These are phyloP conservation scores for Orbilia quercus DNA, from an alignment of 2,329 filamentous ascomycete species.

Conservation along the genomic window DNA sequence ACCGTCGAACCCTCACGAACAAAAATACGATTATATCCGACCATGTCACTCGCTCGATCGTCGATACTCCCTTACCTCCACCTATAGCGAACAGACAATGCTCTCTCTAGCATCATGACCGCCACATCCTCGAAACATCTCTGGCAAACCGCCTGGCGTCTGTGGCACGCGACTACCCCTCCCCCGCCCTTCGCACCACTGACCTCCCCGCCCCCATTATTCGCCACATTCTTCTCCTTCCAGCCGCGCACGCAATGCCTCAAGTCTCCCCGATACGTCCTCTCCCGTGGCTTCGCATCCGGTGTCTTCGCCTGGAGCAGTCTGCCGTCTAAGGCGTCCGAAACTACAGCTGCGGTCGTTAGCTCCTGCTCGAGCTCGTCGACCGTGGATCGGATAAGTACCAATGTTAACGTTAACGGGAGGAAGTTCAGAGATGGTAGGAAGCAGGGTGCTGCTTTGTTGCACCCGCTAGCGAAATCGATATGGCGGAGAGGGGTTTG, in stretches of 20 bases:
- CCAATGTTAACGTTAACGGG: conserved; percentile 56
- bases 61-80: conserved; percentile 7
- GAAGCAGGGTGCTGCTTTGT: conserved; percentile 22
- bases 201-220: conserved; percentile 18
- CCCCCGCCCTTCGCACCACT: conserved; percentile 31
- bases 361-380: conserved; percentile 51
- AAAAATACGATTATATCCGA: background rate
- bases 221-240: conserved; percentile 41
- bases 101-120: conserved; percentile 4
- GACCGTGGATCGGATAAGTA: conserved; percentile 47
- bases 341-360: conserved; percentile 58
- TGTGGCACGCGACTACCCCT: conserved; percentile 55
- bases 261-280: conserved; percentile 57
- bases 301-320: conserved; percentile 59
- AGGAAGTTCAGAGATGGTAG: conserved; percentile 46
- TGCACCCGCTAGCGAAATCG: conserved; percentile 45
- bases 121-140: conserved; percentile 22
- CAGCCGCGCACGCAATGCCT: conserved; percentile 25
- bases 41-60: conserved; percentile 18
- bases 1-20: background rate
- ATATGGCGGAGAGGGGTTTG: conserved; percentile 50
- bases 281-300: conserved; percentile 59
- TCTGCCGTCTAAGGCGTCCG: conserved; percentile 56
- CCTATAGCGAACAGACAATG: conserved; percentile 3
- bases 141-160: conserved; percentile 42